These are phyloP conservation scores for Tolypocladium capitatum DNA, from an alignment of 2,329 filamentous ascomycete genomes.

Conservation along the genomic window DNA sequence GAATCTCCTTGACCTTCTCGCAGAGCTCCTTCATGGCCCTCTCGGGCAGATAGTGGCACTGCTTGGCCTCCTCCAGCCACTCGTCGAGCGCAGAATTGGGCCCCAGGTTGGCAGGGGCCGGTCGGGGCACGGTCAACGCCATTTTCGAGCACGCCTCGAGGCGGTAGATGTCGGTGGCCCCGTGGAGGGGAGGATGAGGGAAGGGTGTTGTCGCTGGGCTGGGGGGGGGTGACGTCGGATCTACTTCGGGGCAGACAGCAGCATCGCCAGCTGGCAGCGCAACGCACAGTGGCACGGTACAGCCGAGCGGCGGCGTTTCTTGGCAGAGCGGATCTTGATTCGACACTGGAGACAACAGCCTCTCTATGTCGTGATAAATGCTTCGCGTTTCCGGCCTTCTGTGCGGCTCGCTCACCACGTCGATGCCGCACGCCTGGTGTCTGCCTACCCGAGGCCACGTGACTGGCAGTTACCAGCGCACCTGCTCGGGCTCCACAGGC, in stretches of 20 bases:
- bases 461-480: background rate
- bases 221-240: conserved; percentile 4
- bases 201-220: background rate
- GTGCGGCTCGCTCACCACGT: background rate
- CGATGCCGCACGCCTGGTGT: background rate
- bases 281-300: background rate
- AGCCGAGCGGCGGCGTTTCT: background rate
- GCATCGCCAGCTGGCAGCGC: conserved; percentile 1
- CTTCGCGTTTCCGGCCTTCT: background rate
- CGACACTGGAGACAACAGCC: background rate
- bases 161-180: conserved; percentile 7
- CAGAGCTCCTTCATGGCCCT: conserved; percentile 96
- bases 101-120: conserved; percentile 74
- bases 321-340: background rate
- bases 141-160: conserved; percentile 18
- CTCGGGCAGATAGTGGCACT: conserved; percentile 94
- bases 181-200: conserved; percentile 1
- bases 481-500: background rate
- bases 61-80: conserved; percentile 93
- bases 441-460: background rate
- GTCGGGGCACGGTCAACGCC: conserved; percentile 57
- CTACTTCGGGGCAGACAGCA: conserved; percentile 5
- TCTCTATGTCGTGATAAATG: background rate
- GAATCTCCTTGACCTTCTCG: conserved; percentile 95
- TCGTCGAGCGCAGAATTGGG: conserved; percentile 81